Base-by-base conservation (phyloP, 2,329 filamentous ascomycete species). In the Calonectria pseudoreteaudii region DNA sequence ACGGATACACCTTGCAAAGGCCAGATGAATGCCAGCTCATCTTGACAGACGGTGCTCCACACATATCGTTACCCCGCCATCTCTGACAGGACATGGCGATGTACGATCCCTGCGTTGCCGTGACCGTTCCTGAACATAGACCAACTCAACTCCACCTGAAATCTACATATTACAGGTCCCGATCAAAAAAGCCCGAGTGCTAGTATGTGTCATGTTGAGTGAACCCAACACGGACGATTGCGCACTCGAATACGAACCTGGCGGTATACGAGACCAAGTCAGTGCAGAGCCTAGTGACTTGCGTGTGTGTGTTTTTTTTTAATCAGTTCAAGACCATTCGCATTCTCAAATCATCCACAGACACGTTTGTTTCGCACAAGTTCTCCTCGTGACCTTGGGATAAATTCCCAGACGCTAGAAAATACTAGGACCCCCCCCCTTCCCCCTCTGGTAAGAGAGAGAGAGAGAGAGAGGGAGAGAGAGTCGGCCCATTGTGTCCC, bases 11-110 rank as follows among this genome's bases (percentile, higher is more conserved):
- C 38, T 36, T 38, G 56, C n/a, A 38, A 36, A 20, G 36, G 56
- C 56, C 41, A 62, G 56, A 62, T 62, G 56, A 62, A 41, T 9
- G 23, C 8, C 56, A 28, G 38, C 56, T 62, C 56, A 23, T 41
- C 38, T 62, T 62, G 56, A 62, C 56, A 62, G 56, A 38, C 41
- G n/a, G 20, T 62, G 34, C 56, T 62, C 56, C 56, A 62, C 56
- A 8, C 20, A 41, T 9, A 18, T 62, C 34, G 56, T 16, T 62
- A 62, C 56, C 56, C 56, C 56, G 38, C 56, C 34, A 62, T 62
- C 56, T 62, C 23, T 28, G 31, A 28, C 56, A 62, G 31, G 23
- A 60, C 34, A 38, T 41, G n/a, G 56, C 36, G 34, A 60, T 38
- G 34, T 60, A 31, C 34, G 56, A 34, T 60, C 56, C 56, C 34